Percentiles rank a stretch among this genome's conserved stretches.
Evolutionary conservation across 345 rosid genomes (phyloP).

Genomic region (Aquilaria sinensis): DNA sequence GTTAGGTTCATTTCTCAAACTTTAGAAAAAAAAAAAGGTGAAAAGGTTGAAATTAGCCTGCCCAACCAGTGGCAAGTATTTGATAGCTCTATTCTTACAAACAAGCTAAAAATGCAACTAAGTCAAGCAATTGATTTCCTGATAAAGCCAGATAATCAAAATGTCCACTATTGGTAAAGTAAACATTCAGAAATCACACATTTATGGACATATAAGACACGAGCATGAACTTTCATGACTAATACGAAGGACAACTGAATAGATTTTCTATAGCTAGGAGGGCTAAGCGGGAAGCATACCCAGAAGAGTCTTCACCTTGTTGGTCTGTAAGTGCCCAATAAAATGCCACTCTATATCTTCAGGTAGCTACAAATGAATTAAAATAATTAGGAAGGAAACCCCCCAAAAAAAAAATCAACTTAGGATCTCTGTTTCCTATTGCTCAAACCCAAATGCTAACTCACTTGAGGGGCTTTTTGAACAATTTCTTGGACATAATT

Average conservation of each 20-base stretch:
- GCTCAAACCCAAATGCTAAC: neutral
- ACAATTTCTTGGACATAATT: slow-evolving; percentile 84
- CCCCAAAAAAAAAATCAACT: neutral
- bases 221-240: neutral
- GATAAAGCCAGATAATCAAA: no score
- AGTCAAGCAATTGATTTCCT: no score
- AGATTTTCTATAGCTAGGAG: no score
- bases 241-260: neutral
- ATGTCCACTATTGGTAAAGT: neutral
- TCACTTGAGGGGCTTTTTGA: slow-evolving; percentile 85
- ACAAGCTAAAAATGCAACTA: no score
- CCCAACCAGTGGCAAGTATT: no score
- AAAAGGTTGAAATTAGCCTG: no score
- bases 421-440: no score
- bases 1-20: no score
- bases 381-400: neutral
- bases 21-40: no score
- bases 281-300: slow-evolving; percentile 28
- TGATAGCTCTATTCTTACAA: no score
- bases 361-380: slow-evolving; percentile 49
- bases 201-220: neutral
- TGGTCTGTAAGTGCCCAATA: slow-evolving; percentile 85
- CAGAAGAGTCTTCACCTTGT: slow-evolving; percentile 76
- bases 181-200: neutral
- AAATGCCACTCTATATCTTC: slow-evolving; percentile 88